Base-by-base conservation (phyloP, 805 yeast species). In the Hermanozyma aechmeae region DNA sequence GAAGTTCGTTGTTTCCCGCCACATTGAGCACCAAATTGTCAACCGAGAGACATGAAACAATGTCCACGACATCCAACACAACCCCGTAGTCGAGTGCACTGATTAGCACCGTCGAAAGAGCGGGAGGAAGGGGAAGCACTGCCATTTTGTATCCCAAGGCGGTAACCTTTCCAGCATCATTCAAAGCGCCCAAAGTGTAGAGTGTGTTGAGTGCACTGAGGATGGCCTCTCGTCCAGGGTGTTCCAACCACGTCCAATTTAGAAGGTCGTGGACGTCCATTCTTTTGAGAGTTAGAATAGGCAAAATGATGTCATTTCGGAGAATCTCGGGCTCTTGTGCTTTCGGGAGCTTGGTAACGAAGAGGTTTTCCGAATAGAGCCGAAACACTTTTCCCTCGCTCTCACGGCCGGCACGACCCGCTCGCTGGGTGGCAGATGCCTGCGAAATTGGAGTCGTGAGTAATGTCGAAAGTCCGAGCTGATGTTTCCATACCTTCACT, bases 371-470 rank as follows among this genome's bases (percentile, higher is more conserved):
- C 27, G 82, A 76, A 51, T 79, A 92, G 21, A 92, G 57, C 34
- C 97, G 60, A 55, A 67, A 92, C 25, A 92, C 83, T 51, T 89
- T 89, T 24, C 99, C 99, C 9, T 50, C 45, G 17, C 80, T 73
- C 57, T 92, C 97, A 73, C 99, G 84, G 37, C 99, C 99, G n/a
- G 99, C 97, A 67, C 99, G 82, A 52, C 99, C 99, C 26, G 87
- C 76, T 56, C 99, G 66, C 60, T 92, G 99, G 20, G 82, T 73
- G 0, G 97, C 98, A 23, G 95, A 81, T 0, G 97, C 94, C 46
- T 81, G 84, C 0, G 97, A 86, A 14, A 92, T 78, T 1, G 98
- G 92, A 1, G 92, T 85, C 0, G 96, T 87, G 29, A 92, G 59
- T 46, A 92, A 69, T 0, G 96, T 82, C n/a, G 95, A 89, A 19